A percentile compares a stretch with the other conserved stretches of the same genome.
These are phyloP conservation scores for Saitozyma podzolica DNA, from an alignment of 768 basidiomycete species.

Conservation along the genomic window DNA sequence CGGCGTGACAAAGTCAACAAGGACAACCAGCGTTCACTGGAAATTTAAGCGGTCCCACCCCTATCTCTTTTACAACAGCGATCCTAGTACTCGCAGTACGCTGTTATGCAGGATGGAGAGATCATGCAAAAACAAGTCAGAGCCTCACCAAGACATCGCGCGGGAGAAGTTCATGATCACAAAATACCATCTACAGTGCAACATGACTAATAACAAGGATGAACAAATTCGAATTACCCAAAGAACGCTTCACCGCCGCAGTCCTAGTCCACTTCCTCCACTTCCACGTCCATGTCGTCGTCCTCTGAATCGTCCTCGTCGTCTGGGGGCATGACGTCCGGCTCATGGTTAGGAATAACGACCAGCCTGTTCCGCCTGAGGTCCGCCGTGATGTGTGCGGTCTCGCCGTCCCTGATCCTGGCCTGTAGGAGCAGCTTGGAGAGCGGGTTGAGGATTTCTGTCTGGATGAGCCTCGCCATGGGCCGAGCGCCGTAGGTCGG, in stretches of 20 bases:
- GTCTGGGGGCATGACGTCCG: conserved; percentile 42
- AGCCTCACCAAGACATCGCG: no score
- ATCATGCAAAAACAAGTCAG: no score
- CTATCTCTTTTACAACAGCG: no score
- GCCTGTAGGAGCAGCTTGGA: conserved; percentile 81
- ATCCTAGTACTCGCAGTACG: no score
- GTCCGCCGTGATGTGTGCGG: conserved; percentile 72
- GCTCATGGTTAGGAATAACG: conserved; percentile 77
- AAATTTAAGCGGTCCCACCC: no score
- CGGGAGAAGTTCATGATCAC: no score
- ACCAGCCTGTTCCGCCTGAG: conserved; percentile 74
- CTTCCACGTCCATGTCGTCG: conserved; percentile 61
- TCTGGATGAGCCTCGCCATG: conserved; percentile 85
- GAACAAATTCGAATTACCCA: no score
- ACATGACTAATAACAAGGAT: no score
- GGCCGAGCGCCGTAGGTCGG: conserved; percentile 87
- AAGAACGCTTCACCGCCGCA: neutral
- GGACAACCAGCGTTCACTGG: no score
- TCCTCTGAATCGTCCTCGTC: conserved; percentile 56
- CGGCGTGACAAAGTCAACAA: no score
- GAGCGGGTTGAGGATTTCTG: conserved; percentile 86
- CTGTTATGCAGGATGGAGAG: no score
- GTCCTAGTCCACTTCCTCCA: conserved; percentile 72
- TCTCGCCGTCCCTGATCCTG: conserved; percentile 77
- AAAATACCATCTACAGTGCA: no score